phyloP scores from a whole-genome alignment of 1,139 yeast species.

The Candida sojae region DNA sequence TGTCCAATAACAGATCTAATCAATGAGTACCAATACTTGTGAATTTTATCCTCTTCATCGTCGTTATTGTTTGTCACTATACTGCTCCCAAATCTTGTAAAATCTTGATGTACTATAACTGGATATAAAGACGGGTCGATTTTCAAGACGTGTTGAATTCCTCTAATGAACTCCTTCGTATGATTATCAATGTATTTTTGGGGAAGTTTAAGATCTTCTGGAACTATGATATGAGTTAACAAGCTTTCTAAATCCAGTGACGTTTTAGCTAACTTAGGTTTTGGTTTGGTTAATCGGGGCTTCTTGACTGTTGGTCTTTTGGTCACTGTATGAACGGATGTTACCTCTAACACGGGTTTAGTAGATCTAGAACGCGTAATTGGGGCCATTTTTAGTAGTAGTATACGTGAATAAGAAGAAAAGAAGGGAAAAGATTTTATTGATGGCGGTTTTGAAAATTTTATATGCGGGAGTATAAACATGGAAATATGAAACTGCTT shows the following conservation, averaged over 20 bases:
- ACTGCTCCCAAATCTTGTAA: conserved; percentile 17
- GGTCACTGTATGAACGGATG: not conserved
- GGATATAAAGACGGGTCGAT: conserved; percentile 47
- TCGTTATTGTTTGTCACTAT: conserved; percentile 9
- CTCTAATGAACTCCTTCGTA: conserved; percentile 43
- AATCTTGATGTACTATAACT: conserved; percentile 32
- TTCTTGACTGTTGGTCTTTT: conserved; percentile 1
- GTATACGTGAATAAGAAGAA: not conserved
- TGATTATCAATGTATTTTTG: conserved; percentile 41
- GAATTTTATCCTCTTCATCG: conserved; percentile 24
- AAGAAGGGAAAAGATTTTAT: not conserved
- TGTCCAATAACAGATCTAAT: conserved; percentile 63
- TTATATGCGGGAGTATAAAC: too few relatives aligned
- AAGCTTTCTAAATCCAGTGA: conserved; percentile 27
- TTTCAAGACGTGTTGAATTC: conserved; percentile 37
- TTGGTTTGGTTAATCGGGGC: conserved; percentile 3
- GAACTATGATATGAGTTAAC: conserved; percentile 26
- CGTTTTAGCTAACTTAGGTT: conserved; percentile 10
- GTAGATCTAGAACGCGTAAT: conserved; percentile 1
- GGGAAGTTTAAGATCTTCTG: conserved; percentile 38
- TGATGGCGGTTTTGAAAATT: not conserved
- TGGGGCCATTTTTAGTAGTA: not conserved
- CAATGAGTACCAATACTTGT: conserved; percentile 41
- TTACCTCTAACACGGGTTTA: not conserved
- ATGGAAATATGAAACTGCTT: too few relatives aligned